These are phyloP conservation scores for Lasiodiplodia gonubiensis DNA, from an alignment of 2,329 filamentous ascomycete genomes.

Conservation along the genomic window DNA sequence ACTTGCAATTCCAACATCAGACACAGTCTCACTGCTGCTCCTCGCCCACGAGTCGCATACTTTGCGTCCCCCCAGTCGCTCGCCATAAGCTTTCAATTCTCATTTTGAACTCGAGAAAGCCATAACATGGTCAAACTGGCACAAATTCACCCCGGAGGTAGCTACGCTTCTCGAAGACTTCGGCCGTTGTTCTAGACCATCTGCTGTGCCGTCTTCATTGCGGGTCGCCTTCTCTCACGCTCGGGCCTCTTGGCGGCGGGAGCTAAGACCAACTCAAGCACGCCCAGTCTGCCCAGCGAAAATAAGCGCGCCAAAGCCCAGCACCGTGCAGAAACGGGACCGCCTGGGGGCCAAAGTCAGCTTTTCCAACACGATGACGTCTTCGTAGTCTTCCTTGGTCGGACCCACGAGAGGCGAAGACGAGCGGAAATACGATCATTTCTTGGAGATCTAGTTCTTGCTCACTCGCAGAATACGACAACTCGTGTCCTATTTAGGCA, in stretches of 20 bases:
- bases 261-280: constrained; percentile 21
- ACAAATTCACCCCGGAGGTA: neutral
- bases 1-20: neutral
- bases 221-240: constrained; percentile 9
- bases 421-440: neutral
- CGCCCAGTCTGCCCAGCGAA: constrained; percentile 13
- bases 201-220: constrained; percentile 8
- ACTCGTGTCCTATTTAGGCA: constrained; percentile 11
- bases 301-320: constrained; percentile 13
- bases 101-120: neutral
- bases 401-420: neutral
- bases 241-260: constrained; percentile 9
- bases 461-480: neutral
- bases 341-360: neutral
- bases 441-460: neutral
- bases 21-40: neutral
- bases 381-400: neutral
- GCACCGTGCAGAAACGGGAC: neutral
- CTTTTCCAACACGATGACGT: neutral
- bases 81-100: neutral
- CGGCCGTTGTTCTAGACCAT: neutral
- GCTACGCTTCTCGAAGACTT: constrained; percentile 6
- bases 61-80: neutral
- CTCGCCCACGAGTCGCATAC: neutral
- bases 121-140: neutral